Base-by-base conservation (phyloP, 1,284 basidiomycete genomes). In the Entoloma clypeatum region DNA sequence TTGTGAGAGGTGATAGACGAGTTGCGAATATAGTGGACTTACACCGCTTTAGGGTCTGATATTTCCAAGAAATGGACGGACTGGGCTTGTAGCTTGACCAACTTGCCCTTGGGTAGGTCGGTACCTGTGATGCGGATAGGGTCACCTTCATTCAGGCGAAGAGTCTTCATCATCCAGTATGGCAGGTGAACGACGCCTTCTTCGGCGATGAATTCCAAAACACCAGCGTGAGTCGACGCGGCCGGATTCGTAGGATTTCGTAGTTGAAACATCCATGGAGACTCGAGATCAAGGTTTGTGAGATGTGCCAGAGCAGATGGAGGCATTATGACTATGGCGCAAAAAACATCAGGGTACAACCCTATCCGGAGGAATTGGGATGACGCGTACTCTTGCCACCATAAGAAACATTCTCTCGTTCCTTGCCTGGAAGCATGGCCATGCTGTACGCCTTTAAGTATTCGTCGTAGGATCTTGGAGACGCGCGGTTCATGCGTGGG, bases 121-220 rank as follows among this genome's bases (percentile, higher is more conserved):
- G 86, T 75, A 1, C 94, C 94, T 1, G 86, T 93, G 30, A 99
- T 82, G 25, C 93, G 83, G 47, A 99, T 89, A 4, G 92, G 84
- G 66, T 99, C 95, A 9, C 96, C 96, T 63, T 99, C 96, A 37
- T 86, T 85, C 19, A 99, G 68, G 18, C 87, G 79, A 7, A 99
- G 71, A 6, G 91, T 91, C 65, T 89, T 91, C 96, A 99, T 99
- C 92, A 99, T 97, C 96, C 96, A 99, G 50, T 92, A 89, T 0
- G 96, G 96, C 9, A 99, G 72, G 68, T 99, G 89, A 2, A 96
- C 94, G 14, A 88, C 77, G 10, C 96, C 96, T 62, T 98, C 94
- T 44, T 97, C 89, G 1, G 96, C 95, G 51, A 98, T 98, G 65
- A 99, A 99, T 62, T 99, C 96, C 31, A 99, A 79, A 11, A 99